phyloP scores from a whole-genome alignment of 2,329 filamentous ascomycete genomes.

The Paraconiothyrium brasiliense region DNA sequence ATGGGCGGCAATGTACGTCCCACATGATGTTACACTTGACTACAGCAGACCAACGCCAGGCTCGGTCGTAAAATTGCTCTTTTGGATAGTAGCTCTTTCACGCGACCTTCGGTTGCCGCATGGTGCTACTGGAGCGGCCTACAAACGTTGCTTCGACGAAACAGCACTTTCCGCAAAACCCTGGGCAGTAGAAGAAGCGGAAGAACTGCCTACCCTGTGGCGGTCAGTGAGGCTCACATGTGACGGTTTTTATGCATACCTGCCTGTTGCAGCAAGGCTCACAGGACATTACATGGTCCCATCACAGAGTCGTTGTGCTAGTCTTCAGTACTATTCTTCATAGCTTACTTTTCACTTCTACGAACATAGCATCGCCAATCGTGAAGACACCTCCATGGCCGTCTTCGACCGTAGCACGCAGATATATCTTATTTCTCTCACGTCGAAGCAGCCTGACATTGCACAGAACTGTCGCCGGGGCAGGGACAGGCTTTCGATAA shows the following conservation, averaged over 20 bases:
- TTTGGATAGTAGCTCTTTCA: neutral
- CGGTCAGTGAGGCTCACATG: neutral
- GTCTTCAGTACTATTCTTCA: slow-evolving; percentile 20
- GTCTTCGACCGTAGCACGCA: slow-evolving; percentile 61
- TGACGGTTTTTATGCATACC: slow-evolving; percentile 4
- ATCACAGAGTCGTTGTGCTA: neutral
- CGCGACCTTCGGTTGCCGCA: neutral
- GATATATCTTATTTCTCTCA: slow-evolving; percentile 65
- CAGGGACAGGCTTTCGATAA: slow-evolving; percentile 63
- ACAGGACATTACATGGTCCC: neutral
- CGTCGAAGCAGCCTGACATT: slow-evolving; percentile 55
- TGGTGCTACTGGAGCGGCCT: neutral
- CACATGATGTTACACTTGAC: slow-evolving; percentile 12
- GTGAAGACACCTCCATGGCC: slow-evolving; percentile 60
- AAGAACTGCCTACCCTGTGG: neutral
- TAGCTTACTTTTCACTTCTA: slow-evolving; percentile 41
- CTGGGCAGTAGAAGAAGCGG: neutral
- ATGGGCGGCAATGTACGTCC: slow-evolving; percentile 11
- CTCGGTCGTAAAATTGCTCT: neutral
- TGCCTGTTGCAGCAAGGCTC: slow-evolving; percentile 14
- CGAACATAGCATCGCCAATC: slow-evolving; percentile 64
- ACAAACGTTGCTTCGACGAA: neutral
- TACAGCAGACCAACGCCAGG: slow-evolving; percentile 3
- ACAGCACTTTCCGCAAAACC: neutral
- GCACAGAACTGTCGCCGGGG: slow-evolving; percentile 60